These are phyloP conservation scores for Cryphonectria parasitica DNA, from an alignment of 2,329 filamentous ascomycete species.

Conservation along the genomic window DNA sequence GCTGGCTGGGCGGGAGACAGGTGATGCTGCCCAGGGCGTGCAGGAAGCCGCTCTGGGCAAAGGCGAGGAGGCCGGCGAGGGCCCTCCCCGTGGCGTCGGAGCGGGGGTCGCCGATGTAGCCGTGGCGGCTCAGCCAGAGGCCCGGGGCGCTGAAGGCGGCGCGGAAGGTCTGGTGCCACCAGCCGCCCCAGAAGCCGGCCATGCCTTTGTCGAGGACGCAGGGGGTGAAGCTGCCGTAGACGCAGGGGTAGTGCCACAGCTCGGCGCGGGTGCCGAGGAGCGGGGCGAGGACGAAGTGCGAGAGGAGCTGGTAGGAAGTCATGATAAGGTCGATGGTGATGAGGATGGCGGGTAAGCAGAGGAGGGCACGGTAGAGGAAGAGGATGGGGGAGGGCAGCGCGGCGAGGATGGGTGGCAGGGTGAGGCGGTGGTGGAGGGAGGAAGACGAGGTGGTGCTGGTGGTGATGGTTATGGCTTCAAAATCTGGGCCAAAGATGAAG, in stretches of 20 bases:
- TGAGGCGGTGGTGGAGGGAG: slow-evolving; percentile 46
- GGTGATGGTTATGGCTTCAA: slow-evolving; percentile 38
- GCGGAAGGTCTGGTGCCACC: slow-evolving; percentile 92
- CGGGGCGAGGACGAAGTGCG: slow-evolving; percentile 53
- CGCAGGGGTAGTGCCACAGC: slow-evolving; percentile 58
- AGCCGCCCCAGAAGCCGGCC: slow-evolving; percentile 79
- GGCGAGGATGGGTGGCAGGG: slow-evolving; percentile 49
- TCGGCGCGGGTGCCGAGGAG: slow-evolving; percentile 55
- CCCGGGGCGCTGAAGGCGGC: slow-evolving; percentile 68
- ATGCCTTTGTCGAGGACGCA: slow-evolving; percentile 71
- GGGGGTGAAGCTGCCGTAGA: slow-evolving; percentile 56
- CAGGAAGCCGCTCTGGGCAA: slow-evolving; percentile 67
- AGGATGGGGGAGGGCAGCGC: slow-evolving; percentile 50
- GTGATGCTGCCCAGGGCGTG: slow-evolving; percentile 74
- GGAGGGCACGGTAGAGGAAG: slow-evolving; percentile 57
- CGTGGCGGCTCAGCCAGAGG: slow-evolving; percentile 47
- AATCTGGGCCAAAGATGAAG: slow-evolving; percentile 61
- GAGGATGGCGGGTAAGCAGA: slow-evolving; percentile 61
- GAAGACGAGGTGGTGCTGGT: slow-evolving; percentile 30
- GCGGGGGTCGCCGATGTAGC: slow-evolving; percentile 39
- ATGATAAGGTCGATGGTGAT: slow-evolving; percentile 65
- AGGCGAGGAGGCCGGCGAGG: slow-evolving; percentile 55
- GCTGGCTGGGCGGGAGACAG: slow-evolving; percentile 55
- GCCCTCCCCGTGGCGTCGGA: slow-evolving; percentile 36
- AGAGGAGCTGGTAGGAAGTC: slow-evolving; percentile 60